These are phyloP conservation scores for Fraxinus xanthoxyloides DNA, from an alignment of 305 asterid genomes.

Conservation along the genomic window DNA sequence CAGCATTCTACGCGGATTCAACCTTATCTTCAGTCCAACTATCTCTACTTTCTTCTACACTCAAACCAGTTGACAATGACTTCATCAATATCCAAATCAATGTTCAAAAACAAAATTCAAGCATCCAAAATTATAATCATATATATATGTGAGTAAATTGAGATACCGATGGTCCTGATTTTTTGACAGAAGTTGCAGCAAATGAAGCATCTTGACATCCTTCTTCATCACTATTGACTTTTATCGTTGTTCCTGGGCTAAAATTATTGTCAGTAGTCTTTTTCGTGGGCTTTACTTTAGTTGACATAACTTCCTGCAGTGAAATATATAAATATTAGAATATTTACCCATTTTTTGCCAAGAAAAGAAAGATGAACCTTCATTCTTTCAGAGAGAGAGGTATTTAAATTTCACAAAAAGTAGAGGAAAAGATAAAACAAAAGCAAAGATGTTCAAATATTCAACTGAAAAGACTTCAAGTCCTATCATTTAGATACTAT, in stretches of 20 bases:
- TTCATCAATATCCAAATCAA: background rate
- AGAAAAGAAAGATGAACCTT: background rate
- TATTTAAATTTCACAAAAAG: background rate
- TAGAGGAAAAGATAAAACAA: background rate
- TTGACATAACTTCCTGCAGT: constrained; percentile 38
- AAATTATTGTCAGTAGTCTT: constrained; percentile 27
- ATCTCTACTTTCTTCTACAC: background rate
- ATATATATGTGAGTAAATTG: background rate
- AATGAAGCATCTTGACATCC: constrained; percentile 79
- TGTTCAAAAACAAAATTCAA: background rate
- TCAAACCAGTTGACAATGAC: background rate
- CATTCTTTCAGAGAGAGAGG: background rate
- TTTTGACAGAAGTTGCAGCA: constrained; percentile 41
- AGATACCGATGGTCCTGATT: background rate
- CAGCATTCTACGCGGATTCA: background rate
- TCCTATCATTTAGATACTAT: background rate
- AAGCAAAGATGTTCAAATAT: background rate
- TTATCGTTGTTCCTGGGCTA: constrained; percentile 44
- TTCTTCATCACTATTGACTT: constrained; percentile 55
- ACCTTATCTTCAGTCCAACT: background rate
- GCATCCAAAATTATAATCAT: background rate
- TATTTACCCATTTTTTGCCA: background rate
- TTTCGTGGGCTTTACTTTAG: constrained; percentile 15
- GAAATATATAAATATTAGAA: constrained; percentile 18
- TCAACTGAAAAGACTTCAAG: background rate